Evolutionary conservation across 108 stramenopile genomes (phyloP).

Genomic region (Cyclotella choctawhatcheeana): DNA sequence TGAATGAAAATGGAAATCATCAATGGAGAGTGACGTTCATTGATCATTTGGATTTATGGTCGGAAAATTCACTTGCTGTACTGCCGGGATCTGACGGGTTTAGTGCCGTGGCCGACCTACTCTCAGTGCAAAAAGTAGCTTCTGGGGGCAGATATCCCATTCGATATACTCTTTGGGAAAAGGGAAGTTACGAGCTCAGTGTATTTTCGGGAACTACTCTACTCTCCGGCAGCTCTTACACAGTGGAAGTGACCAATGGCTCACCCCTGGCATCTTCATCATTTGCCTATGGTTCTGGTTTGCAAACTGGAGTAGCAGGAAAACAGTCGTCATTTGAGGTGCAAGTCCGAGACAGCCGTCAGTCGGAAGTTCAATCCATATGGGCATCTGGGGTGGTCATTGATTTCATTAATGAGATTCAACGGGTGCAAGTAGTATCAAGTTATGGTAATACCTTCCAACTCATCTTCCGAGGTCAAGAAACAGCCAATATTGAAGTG

Average conservation of each 20-base stretch:
- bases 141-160: conserved; percentile 70
- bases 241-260: conserved; percentile 54
- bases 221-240: conserved; percentile 66
- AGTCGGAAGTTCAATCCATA: conserved; percentile 68
- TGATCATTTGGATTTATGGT: conserved; percentile 59
- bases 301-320: conserved; percentile 71
- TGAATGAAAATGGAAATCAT: conserved; percentile 31
- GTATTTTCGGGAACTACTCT: conserved; percentile 50
- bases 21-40: conserved; percentile 70
- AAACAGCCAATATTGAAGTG: conserved; percentile 23
- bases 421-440: conserved; percentile 19
- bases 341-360: conserved; percentile 58
- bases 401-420: conserved; percentile 41
- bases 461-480: conserved; percentile 37
- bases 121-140: conserved; percentile 31
- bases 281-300: conserved; percentile 48
- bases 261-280: conserved; percentile 60
- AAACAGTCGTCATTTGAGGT: conserved; percentile 57
- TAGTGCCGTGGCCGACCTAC: conserved; percentile 10
- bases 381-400: conserved; percentile 26
- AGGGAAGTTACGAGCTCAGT: conserved; percentile 63
- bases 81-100: conserved; percentile 46
- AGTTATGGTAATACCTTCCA: conserved; percentile 27
- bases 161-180: conserved; percentile 65
- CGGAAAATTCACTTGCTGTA: conserved; percentile 48